A percentile compares a stretch with the other conserved stretches of the same genome.
Evolutionary conservation across 306 rosid genomes (phyloP).

Genomic region (Hylodesmum podocarpum): DNA sequence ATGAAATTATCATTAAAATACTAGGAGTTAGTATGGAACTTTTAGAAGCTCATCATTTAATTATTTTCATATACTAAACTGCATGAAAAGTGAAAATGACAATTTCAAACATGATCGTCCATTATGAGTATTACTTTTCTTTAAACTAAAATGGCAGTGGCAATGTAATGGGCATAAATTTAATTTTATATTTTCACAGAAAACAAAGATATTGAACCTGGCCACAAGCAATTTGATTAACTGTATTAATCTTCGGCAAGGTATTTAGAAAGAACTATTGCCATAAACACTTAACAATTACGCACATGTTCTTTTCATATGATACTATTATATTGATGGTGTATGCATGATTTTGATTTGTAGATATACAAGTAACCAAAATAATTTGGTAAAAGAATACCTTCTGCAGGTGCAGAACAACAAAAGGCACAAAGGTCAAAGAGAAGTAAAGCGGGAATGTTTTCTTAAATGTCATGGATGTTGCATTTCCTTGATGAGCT

Average conservation of each 20-base stretch:
- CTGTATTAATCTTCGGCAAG: conserved; percentile 13
- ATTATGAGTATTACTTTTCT: neutral
- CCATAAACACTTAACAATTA: neutral
- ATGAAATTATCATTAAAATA: conserved; percentile 7
- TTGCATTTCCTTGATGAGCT: conserved; percentile 70
- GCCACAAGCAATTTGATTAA: neutral
- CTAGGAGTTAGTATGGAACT: neutral
- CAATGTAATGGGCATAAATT: neutral
- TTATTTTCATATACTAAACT: neutral
- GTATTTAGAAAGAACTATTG: neutral
- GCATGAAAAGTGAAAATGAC: conserved; percentile 18
- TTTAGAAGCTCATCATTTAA: conserved; percentile 13
- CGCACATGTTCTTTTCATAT: neutral
- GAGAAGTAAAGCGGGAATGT: conserved; percentile 96
- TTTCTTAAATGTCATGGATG: conserved; percentile 86
- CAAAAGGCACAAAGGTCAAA: conserved; percentile 92
- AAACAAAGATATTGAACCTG: neutral
- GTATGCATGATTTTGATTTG: neutral
- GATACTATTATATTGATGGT: conserved; percentile 13
- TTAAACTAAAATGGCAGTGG: neutral
- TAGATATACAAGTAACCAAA: neutral
- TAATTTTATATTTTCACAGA: neutral
- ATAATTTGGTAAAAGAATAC: conserved; percentile 44
- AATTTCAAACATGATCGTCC: conserved; percentile 4
- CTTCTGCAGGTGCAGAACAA: conserved; percentile 90